Evolutionary conservation across 192 early-diverging fungal genomes (phyloP), one percentile per base, ranked within the genome.

Genomic region (Bifiguratus adelaidae): DNA sequence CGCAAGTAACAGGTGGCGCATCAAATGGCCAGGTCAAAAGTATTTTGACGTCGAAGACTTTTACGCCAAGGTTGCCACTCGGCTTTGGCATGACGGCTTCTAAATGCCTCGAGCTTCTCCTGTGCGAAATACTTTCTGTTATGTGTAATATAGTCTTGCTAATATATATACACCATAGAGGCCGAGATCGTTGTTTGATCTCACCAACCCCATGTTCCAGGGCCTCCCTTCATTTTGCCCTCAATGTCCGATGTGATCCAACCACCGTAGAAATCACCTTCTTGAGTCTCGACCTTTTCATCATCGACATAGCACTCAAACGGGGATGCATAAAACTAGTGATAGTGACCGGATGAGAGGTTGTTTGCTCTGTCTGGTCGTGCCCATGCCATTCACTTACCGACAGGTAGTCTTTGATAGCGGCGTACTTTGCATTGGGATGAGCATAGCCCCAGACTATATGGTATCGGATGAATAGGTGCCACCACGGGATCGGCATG

Each of bases 11-110:
- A 58, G 62, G 24, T 61, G 61, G 58, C 47, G 62, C 20, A 43
- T 64, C 2, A 61, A 55, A 22, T 59, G 55, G 22, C 40, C 60
- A 32, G 62, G 61, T 1, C 37, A 60, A 23, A 59, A 64, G 30
- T 60, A 61, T 55, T 59, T 69, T 27, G 43, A 58, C 37, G 60
- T 61, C 0, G 40, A 63, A 30, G 50, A 42, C 9, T n/a, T n/a
- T n/a, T n/a, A n/a, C n/a, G n/a, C n/a, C n/a, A n/a, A n/a, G n/a
- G n/a, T n/a, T n/a, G n/a, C n/a, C n/a, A n/a, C n/a, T n/a, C n/a
- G n/a, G n/a, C n/a, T n/a, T n/a, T n/a, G n/a, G n/a, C n/a, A n/a
- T n/a, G n/a, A n/a, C n/a, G n/a, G n/a, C n/a, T n/a, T n/a, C n/a
- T n/a, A n/a, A n/a, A n/a, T n/a, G n/a, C n/a, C n/a, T n/a, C n/a